Evolutionary conservation across 345 rosid species (phyloP).

Genomic region (Cardamine occulta): DNA sequence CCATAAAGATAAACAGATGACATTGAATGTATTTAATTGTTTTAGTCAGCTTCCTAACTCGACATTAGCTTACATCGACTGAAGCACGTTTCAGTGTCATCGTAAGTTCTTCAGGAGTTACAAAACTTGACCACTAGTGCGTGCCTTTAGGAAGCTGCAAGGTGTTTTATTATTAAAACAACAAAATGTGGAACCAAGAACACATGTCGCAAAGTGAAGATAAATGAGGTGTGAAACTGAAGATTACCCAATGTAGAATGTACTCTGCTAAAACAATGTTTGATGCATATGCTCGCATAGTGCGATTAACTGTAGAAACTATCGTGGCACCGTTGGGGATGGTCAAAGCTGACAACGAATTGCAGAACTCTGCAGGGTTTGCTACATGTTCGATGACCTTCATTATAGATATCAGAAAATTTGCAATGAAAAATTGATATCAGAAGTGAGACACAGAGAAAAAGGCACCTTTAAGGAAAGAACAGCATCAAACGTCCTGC

Average conservation of each 20-base stretch:
- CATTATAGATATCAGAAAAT: constrained; percentile 12
- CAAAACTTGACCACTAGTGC: constrained; percentile 84
- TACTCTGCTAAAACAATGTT: constrained; percentile 90
- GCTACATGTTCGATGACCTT: constrained; percentile 98
- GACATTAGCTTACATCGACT: constrained; percentile 53
- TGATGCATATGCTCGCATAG: constrained; percentile 83
- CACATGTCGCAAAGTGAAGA: neutral
- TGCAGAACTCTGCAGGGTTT: constrained; percentile 87
- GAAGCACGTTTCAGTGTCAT: constrained; percentile 62
- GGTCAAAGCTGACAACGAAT: constrained; percentile 74
- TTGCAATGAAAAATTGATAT: constrained; percentile 8
- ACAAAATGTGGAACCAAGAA: constrained; percentile 1
- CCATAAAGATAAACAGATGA: too few relatives aligned
- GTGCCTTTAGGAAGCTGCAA: constrained; percentile 93
- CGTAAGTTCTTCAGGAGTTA: constrained; percentile 76
- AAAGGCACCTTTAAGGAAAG: constrained; percentile 71
- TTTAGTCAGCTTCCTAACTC: neutral
- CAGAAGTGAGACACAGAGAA: neutral
- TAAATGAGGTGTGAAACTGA: constrained; percentile 15
- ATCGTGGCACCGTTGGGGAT: constrained; percentile 70
- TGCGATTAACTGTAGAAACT: constrained; percentile 81
- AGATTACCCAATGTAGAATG: constrained; percentile 79
- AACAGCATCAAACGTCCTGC: constrained; percentile 80
- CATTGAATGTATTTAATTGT: neutral
- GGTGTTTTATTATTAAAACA: neutral